Conservation (phyloP, 1,284 basidiomycete species). For the Tilletia caries region DNA sequence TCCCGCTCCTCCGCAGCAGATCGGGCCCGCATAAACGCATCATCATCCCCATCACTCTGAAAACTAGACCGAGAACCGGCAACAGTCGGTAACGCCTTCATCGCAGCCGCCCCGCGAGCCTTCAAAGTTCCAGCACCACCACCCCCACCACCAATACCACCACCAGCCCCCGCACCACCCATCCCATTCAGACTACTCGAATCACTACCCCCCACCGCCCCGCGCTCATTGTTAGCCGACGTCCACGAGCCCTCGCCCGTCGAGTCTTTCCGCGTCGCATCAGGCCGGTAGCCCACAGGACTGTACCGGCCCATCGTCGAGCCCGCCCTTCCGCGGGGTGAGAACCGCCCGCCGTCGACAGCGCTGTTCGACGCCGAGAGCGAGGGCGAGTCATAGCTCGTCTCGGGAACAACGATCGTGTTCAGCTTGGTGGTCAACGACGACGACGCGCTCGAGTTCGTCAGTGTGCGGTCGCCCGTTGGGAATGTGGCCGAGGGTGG, state of each 20-base stretch:
- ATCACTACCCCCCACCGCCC: background rate
- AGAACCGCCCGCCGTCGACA: slow-evolving; percentile 32
- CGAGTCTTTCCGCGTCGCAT: slow-evolving; percentile 39
- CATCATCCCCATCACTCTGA: background rate
- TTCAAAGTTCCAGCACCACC: background rate
- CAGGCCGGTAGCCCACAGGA: slow-evolving; percentile 45
- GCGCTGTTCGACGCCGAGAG: slow-evolving; percentile 15
- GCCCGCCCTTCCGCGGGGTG: slow-evolving; percentile 37
- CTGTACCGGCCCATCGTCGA: slow-evolving; percentile 43
- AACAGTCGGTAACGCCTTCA: slow-evolving; percentile 2
- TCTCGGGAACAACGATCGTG: slow-evolving; percentile 14
- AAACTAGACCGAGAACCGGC: slow-evolving; percentile 1
- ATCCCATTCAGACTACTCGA: background rate
- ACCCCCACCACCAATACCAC: background rate
- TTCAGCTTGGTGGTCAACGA: slow-evolving; percentile 31
- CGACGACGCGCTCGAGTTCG: slow-evolving; percentile 22
- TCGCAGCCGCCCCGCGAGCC: background rate
- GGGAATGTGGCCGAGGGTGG: background rate
- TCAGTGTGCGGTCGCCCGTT: slow-evolving; percentile 6
- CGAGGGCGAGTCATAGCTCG: slow-evolving; percentile 6
- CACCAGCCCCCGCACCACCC: background rate
- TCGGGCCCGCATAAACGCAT: background rate
- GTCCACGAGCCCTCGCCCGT: slow-evolving; percentile 21
- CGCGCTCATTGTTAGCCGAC: background rate
- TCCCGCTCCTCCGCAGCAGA: slow-evolving; percentile 20